phyloP scores from a whole-genome alignment of 129 eudicot genomes.

The Centrapalus pauciflorus region DNA sequence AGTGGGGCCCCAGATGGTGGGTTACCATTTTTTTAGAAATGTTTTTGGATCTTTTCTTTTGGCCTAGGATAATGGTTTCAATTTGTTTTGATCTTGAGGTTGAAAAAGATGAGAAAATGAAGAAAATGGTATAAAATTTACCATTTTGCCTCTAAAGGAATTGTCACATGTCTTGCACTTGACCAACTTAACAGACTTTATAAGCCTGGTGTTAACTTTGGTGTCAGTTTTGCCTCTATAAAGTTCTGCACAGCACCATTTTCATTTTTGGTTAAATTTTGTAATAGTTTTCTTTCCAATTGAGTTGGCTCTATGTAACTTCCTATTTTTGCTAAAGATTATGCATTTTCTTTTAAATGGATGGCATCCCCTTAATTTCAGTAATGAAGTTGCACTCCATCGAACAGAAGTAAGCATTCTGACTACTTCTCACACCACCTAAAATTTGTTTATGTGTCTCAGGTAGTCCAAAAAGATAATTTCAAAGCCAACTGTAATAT shows the following conservation, averaged over 20 bases:
- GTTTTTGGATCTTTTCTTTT: background rate
- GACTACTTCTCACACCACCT: background rate
- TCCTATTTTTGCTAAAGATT: background rate
- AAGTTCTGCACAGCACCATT: background rate
- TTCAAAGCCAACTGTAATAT: background rate
- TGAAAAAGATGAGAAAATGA: background rate
- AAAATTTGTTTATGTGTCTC: background rate
- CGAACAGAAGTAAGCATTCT: background rate
- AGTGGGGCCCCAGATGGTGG: too few relatives aligned
- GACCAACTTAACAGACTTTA: background rate
- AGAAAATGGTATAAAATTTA: too few relatives aligned
- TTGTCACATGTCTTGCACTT: background rate
- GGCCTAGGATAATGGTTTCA: background rate
- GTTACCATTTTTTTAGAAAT: too few relatives aligned
- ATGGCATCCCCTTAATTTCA: background rate
- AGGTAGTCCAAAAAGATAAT: background rate
- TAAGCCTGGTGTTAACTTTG: too few relatives aligned
- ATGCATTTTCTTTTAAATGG: background rate
- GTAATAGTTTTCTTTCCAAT: background rate
- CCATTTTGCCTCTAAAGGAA: too few relatives aligned
- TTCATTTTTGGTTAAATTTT: background rate
- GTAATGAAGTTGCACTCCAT: background rate
- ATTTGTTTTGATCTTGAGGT: background rate
- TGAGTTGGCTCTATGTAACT: background rate
- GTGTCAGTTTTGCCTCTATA: background rate